A percentile compares a stretch with the other conserved stretches of the same genome.
Conservation (phyloP, 2,329 filamentous ascomycete species). For the Fusarium continuum region DNA sequence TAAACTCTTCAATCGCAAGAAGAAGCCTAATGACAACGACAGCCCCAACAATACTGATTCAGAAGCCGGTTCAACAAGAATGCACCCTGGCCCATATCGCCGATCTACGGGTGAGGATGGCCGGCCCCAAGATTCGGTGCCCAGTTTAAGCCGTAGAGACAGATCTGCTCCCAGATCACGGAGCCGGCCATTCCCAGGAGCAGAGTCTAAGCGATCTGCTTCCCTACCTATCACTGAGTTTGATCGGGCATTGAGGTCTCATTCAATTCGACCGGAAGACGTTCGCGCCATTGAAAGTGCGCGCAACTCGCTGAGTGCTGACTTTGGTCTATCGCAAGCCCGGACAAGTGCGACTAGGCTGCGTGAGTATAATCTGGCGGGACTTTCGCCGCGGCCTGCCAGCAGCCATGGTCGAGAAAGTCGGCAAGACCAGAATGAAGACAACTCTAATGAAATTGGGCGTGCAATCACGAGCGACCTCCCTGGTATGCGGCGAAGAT, state of each 20-base stretch:
- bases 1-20: conserved; percentile 67
- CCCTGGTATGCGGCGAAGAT: conserved; percentile 61
- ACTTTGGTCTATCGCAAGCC: conserved; percentile 51
- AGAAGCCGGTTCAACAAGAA: conserved; percentile 35
- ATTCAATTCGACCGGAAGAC: conserved; percentile 67
- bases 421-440: conserved; percentile 48
- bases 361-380: conserved; percentile 57
- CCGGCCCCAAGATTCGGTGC: conserved; percentile 21
- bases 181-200: conserved; percentile 48
- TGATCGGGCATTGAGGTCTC: conserved; percentile 67
- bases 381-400: conserved; percentile 69
- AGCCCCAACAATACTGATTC: conserved; percentile 39
- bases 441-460: conserved; percentile 66
- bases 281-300: conserved; percentile 62
- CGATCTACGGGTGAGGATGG: conserved; percentile 28
- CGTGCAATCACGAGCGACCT: conserved; percentile 68
- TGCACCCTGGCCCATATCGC: conserved; percentile 38
- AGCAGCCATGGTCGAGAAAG: conserved; percentile 65
- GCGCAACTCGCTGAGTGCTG: conserved; percentile 62
- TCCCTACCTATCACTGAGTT: conserved; percentile 70
- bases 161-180: conserved; percentile 50
- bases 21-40: conserved; percentile 50
- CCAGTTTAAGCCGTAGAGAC: conserved; percentile 26
- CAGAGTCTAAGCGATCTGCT: conserved; percentile 62
- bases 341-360: conserved; percentile 41